Base-by-base conservation (phyloP, 345 rosid species). In the Gossypioides kirkii region DNA sequence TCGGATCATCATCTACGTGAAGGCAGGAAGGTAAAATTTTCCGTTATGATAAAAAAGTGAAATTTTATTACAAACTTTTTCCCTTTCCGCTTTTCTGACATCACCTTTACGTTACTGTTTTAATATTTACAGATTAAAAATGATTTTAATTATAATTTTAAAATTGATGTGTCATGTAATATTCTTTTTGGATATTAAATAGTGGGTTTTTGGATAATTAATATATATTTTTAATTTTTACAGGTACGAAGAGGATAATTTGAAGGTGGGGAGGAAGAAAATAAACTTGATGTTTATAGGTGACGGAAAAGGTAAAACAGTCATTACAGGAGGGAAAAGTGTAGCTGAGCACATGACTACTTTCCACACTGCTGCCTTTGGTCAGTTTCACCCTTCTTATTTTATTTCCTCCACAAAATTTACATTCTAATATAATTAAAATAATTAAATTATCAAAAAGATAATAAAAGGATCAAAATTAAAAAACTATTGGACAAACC, bases 1-100 rank as follows among this genome's bases (percentile, higher is more conserved):
- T 77, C 91, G 99, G 70, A 84, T 80, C 38, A 82, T 95, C 42
- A 95, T 95, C 72, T 91, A 91, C 82, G 96, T 95, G 63, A 87
- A 68, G 80, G 98, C 99, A 74, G 99, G 99, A 78, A 91, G 92
- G 99, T 95, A 86, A 76, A 10, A 54, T 18, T 75, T 5, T 0
- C 3, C 0, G 6, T 62, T 14, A 16, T 36, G 36, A 20, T 18
- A 28, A 68, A 58, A 49, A 20, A 16, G 38, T 49, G 28, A 61
- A 28, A 56, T 0, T 71, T 67, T 67, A 47, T 55, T 8, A 9
- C n/a, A 23, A 38, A 8, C 26, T 67, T 67, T 43, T 22, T 2
- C 10, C 3, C 38, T 32, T 32, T 32, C 5, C 7, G 38, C 16
- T 67, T 69, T 68, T 68, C 16, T 28, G 10, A 42, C 18, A 63